Evolutionary conservation across 73 alveolate genomes (phyloP), one percentile per base, ranked within the genome.

Genomic region (Blepharisma stoltei): DNA sequence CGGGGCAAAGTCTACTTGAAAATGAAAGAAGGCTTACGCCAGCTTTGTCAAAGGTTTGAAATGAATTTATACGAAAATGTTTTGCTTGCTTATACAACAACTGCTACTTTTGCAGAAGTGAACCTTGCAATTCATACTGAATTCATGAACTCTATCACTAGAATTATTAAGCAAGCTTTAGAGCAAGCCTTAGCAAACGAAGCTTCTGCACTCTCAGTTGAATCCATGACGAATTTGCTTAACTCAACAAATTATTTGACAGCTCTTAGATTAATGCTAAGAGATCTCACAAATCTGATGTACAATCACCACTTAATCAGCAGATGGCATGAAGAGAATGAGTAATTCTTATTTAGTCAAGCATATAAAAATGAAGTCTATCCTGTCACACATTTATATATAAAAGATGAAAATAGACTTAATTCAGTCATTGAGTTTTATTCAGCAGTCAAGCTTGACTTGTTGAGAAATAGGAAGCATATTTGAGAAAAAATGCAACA

Each of bases 271-370:
- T 9, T 25, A 9, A 25, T 60, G 18, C 45, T 18, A 8, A 60
- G 23, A 60, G 23, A 60, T 25, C 45, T 60, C 37, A 60, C 73
- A 2, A n/a, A 14, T n/a, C 47, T 60, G 38, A 60, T 60, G 73
- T 60, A 60, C 5, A 18, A 11, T 25, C 73, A 60, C 23, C 73
- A 60, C 46, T 38, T 60, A 14, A 8, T 60, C 38, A 60, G 73
- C 45, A 14, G 73, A 18, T 60, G 73, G 73, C 73, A 60, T 5
- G 73, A 60, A 60, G 73, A 60, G 23, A 60, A 60, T 25, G 73
- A 60, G 73, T 60, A 60, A 14, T n/a, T 20, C 4, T 50, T 60
- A 60, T 14, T 14, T 25, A 60, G 73, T 4, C 18, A 14, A 8
- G 37, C 73, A 20, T 8, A 60, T 14, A 14, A 60, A 20, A 4